Evolutionary conservation across 2,329 filamentous ascomycete genomes (phyloP), one percentile per base, ranked within the genome.

Genomic region (Xylariaceae sp.): DNA sequence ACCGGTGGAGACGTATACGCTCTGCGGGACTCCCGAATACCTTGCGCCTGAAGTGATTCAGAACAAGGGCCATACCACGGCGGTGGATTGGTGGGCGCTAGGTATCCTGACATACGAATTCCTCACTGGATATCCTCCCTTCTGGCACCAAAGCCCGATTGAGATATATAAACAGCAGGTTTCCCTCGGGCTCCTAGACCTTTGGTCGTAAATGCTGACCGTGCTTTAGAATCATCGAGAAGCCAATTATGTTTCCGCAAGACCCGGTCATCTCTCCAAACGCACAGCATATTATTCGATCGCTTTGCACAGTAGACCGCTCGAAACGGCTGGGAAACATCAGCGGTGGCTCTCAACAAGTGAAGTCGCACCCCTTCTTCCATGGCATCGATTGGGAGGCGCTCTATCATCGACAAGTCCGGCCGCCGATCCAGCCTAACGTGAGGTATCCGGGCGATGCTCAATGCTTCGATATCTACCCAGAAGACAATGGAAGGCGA

Each of bases 81-180:
- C 85, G 11, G 85, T 90, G 24, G 85, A 90, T 67, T 90, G 85
- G 85, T 90, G 86, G 86, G 85, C 86, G 1, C 70, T 92, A 50
- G 86, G 86, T 17, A 88, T 90, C 50, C 64, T 92, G 40, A 81
- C 90, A 43, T 90, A 88, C 61, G 86, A 92, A 58, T 90, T 90
- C 57, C 66, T 90, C 34, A 88, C 86, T 8, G 86, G 86, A 18
- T 88, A 89, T 56, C 86, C 86, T 11, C 86, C 86, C 0, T 92
- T 90, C 58, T 92, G 85, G 84, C 82, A 89, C 56, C 81, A 86
- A 49, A 90, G 88, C 50, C 85, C 85, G 1, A 85, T 90, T 50
- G 86, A 89, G 59, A 90, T 90, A 42, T 90, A 90, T 64, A 86
- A 88, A 60, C 79, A 83, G 78, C 81, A 54, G 51, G 74, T 64